Conservation (phyloP, 441 rosid genomes). For the Gossypium trilobum region DNA sequence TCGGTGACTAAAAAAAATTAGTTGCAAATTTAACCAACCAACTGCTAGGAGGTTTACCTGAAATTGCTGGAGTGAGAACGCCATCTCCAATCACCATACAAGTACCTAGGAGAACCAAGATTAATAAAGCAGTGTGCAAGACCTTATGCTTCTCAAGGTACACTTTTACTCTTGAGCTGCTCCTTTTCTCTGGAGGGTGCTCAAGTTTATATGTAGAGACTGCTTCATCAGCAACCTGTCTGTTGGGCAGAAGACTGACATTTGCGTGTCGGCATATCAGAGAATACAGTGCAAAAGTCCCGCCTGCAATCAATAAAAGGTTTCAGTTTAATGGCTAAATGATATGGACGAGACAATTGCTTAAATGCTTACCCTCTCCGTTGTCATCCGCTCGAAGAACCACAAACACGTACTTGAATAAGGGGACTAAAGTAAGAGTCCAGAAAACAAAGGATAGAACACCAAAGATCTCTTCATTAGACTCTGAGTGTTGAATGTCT, state of each 20-base stretch:
- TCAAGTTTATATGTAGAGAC: conserved; percentile 81
- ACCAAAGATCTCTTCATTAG: conserved; percentile 84
- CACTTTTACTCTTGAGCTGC: conserved; percentile 48
- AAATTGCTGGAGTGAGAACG: conserved; percentile 90
- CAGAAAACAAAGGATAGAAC: conserved; percentile 94
- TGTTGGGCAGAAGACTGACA: conserved; percentile 81
- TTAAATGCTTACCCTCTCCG: conserved; percentile 61
- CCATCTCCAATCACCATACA: conserved; percentile 99
- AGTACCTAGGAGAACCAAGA: conserved; percentile 91
- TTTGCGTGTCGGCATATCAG: conserved; percentile 80
- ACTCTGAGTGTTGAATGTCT: conserved; percentile 68
- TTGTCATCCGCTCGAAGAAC: conserved; percentile 91
- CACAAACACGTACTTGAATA: conserved; percentile 81
- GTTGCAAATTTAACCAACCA: not conserved
- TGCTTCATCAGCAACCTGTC: conserved; percentile 83
- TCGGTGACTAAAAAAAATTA: not conserved
- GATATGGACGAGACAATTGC: not conserved
- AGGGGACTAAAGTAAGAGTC: conserved; percentile 83
- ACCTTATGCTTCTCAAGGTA: conserved; percentile 68
- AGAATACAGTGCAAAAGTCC: conserved; percentile 91
- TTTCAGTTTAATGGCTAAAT: conserved; percentile 3
- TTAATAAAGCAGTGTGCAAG: conserved; percentile 75
- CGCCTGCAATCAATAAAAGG: conserved; percentile 39
- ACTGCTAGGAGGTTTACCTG: conserved; percentile 40
- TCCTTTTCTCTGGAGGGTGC: conserved; percentile 49